Evolutionary conservation across 306 rosid genomes (phyloP).

Genomic region (Cotoneaster glaucophyllus): DNA sequence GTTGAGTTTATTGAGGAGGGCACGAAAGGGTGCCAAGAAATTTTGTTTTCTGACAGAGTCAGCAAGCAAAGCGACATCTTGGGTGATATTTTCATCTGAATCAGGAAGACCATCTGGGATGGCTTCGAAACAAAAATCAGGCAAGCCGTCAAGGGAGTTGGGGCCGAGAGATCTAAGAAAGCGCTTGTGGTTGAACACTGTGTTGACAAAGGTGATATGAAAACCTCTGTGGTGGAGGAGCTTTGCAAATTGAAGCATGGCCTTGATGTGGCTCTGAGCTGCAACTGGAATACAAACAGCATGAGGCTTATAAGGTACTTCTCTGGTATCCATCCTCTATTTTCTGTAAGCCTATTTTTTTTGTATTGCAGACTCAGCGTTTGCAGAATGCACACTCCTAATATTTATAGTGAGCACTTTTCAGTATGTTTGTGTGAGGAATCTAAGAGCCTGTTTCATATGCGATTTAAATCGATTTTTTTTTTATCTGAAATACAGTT

Average conservation of each 20-base stretch:
- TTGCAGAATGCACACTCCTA: no score
- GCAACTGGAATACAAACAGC: not conserved
- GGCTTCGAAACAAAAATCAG: not conserved
- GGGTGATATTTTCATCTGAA: not conserved
- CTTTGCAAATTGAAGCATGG: not conserved
- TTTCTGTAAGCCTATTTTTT: no score
- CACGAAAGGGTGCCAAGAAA: not conserved
- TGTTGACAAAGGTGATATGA: not conserved
- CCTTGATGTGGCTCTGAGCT: constrained; percentile 6
- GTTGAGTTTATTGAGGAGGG: not conserved
- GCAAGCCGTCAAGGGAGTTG: not conserved
- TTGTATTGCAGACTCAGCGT: no score
- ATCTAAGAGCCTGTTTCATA: no score
- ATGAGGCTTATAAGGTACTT: not conserved
- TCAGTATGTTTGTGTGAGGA: no score
- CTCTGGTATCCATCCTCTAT: not conserved
- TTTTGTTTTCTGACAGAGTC: not conserved
- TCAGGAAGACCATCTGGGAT: not conserved
- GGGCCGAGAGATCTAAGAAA: not conserved
- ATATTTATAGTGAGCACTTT: no score
- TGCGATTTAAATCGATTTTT: no score
- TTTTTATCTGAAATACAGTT: no score
- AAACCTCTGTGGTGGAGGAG: not conserved
- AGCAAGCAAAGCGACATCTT: not conserved
- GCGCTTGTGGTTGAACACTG: not conserved